These are phyloP conservation scores for Xylariomycetidae sp. DNA, from an alignment of 2,329 filamentous ascomycete genomes.

Conservation along the genomic window DNA sequence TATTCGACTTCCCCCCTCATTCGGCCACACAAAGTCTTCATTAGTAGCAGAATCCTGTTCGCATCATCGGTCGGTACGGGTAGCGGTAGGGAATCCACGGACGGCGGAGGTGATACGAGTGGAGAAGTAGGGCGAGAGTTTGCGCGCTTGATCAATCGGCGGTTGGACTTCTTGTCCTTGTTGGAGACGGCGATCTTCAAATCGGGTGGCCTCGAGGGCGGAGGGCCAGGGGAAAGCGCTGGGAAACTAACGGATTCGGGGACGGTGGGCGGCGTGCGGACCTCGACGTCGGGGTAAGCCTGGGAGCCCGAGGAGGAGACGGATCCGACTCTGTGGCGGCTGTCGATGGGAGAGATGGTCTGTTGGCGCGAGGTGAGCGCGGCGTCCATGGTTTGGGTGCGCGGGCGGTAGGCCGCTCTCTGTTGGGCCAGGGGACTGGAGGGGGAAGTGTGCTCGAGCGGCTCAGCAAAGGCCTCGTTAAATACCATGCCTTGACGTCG, in stretches of 20 bases:
- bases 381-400: constrained; percentile 54
- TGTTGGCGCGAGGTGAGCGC: constrained; percentile 39
- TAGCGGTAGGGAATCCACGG: constrained; percentile 52
- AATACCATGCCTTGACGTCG: constrained; percentile 57
- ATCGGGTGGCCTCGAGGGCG: constrained; percentile 25
- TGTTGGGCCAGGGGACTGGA: constrained; percentile 31
- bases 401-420: constrained; percentile 34
- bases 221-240: no score
- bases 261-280: constrained; percentile 33
- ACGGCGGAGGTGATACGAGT: constrained; percentile 45
- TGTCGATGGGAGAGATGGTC: constrained; percentile 32
- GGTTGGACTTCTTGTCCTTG: constrained; percentile 43
- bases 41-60: constrained; percentile 65
- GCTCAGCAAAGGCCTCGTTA: constrained; percentile 46
- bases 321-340: constrained; percentile 62
- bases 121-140: constrained; percentile 55
- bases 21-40: constrained; percentile 70
- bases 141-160: constrained; percentile 49
- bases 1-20: constrained; percentile 78
- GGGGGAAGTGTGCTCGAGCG: constrained; percentile 41
- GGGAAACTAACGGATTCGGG: constrained; percentile 38
- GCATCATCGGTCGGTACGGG: constrained; percentile 61
- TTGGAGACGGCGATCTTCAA: constrained; percentile 27
- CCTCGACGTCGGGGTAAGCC: constrained; percentile 40
- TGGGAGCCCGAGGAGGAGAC: constrained; percentile 54